Evolutionary conservation across 2,329 filamentous ascomycete genomes (phyloP).

Genomic region (Aspergillus novofumigatus): DNA sequence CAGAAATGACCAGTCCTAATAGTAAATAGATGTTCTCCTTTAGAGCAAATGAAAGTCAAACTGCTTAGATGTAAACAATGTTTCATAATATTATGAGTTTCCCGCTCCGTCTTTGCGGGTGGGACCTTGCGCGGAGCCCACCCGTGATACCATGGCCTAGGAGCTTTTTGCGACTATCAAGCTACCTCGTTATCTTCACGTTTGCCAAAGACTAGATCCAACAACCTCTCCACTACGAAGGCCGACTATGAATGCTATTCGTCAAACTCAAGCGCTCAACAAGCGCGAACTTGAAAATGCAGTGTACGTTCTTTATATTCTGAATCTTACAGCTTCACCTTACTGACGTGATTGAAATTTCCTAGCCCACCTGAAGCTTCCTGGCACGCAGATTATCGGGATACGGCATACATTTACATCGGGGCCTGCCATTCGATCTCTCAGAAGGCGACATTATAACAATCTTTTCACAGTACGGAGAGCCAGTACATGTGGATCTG

Average conservation of each 20-base stretch:
- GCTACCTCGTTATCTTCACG: not conserved
- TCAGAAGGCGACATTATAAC: constrained; percentile 94
- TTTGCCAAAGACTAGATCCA: constrained; percentile 2
- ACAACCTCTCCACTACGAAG: constrained; percentile 2
- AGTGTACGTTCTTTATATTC: constrained; percentile 53
- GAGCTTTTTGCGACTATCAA: not conserved
- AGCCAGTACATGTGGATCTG: constrained; percentile 89
- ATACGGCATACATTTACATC: constrained; percentile 95
- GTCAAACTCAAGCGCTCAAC: constrained; percentile 87
- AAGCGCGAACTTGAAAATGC: constrained; percentile 89
- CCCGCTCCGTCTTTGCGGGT: constrained; percentile 10
- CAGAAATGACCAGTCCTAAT: not conserved
- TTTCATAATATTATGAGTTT: constrained; percentile 2
- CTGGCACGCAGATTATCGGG: constrained; percentile 96
- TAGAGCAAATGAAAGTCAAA: constrained; percentile 7
- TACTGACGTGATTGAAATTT: constrained; percentile 5
- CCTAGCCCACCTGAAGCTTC: constrained; percentile 75
- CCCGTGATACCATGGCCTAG: constrained; percentile 13
- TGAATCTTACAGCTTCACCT: constrained; percentile 1
- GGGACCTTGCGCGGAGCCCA: constrained; percentile 17
- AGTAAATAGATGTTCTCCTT: not conserved
- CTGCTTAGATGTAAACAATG: constrained; percentile 8
- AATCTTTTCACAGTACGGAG: constrained; percentile 95
- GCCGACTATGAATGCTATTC: constrained; percentile 80
- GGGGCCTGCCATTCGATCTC: constrained; percentile 89